Conservation (phyloP, 2,329 filamentous ascomycete species). For the Neofusicoccum sp. region DNA sequence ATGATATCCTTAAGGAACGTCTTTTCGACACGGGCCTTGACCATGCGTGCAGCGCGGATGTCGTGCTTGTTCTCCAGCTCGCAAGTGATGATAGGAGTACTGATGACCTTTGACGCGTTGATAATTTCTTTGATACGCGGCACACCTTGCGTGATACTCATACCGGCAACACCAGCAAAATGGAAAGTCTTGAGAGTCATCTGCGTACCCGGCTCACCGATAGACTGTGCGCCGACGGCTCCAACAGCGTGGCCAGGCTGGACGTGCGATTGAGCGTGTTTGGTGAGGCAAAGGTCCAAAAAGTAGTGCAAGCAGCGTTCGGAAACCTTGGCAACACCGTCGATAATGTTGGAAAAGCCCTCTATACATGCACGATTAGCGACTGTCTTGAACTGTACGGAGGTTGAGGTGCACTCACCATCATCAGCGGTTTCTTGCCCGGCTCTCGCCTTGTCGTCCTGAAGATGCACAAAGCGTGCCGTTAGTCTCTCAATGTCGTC, state of each 20-base stretch:
- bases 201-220: slow-evolving; percentile 96
- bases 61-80: slow-evolving; percentile 73
- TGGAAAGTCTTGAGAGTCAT: slow-evolving; percentile 99
- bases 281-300: slow-evolving; percentile 77
- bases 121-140: slow-evolving; percentile 99
- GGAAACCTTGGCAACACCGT: slow-evolving; percentile 83
- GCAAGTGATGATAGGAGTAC: slow-evolving; percentile 89
- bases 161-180: slow-evolving; percentile 98
- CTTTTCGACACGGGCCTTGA: slow-evolving; percentile 93
- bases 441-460: slow-evolving; percentile 35
- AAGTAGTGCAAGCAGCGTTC: slow-evolving; percentile 70
- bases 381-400: too few species aligned
- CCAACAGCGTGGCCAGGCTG: slow-evolving; percentile 95
- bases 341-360: slow-evolving; percentile 28
- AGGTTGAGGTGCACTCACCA: not conserved
- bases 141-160: slow-evolving; percentile 99
- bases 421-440: slow-evolving; percentile 3
- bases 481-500: slow-evolving; percentile 39
- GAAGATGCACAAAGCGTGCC: slow-evolving; percentile 39
- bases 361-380: not conserved
- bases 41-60: slow-evolving; percentile 79
- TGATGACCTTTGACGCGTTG: slow-evolving; percentile 92
- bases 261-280: slow-evolving; percentile 87
- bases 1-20: slow-evolving; percentile 83
- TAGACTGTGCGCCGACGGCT: slow-evolving; percentile 94